These are phyloP conservation scores for Plasmodium cynomolgi DNA, from an alignment of 169 alveolate species.

Conservation along the genomic window DNA sequence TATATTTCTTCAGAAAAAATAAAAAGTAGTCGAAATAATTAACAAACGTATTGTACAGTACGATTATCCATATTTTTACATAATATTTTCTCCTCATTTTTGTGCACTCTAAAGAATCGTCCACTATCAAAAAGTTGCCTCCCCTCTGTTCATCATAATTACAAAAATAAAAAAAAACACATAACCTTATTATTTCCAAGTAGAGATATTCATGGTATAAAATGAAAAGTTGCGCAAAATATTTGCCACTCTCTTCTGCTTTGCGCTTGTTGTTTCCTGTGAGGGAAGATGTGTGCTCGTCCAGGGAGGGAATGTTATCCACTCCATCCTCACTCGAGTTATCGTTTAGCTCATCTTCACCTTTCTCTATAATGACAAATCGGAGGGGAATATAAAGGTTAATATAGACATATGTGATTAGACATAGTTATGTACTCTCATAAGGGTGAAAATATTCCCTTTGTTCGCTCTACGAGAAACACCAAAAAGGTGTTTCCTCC, in stretches of 20 bases:
- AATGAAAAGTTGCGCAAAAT: conserved; percentile 24
- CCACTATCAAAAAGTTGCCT: conserved; percentile 31
- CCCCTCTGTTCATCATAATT: conserved; percentile 63
- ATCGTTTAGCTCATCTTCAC: neutral
- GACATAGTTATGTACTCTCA: neutral
- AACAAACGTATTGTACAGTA: conserved; percentile 34
- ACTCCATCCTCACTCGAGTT: neutral
- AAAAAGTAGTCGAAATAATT: conserved; percentile 44
- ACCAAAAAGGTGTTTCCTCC: neutral
- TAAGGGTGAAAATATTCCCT: neutral
- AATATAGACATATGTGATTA: neutral
- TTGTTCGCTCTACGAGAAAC: neutral
- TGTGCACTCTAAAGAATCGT: conserved; percentile 55
- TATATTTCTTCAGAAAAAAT: conserved; percentile 16
- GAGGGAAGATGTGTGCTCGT: neutral
- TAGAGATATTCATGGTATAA: conserved; percentile 62
- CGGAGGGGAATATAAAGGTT: neutral
- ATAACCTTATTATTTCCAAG: conserved; percentile 61
- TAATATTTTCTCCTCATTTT: conserved; percentile 15
- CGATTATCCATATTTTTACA: conserved; percentile 34
- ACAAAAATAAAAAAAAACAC: conserved; percentile 59
- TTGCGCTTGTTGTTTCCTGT: neutral
- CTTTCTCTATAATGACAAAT: neutral
- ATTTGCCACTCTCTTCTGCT: neutral
- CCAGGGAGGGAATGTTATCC: neutral